These are phyloP conservation scores for Parietaria judaica DNA, from an alignment of 306 rosid species.

Conservation along the genomic window DNA sequence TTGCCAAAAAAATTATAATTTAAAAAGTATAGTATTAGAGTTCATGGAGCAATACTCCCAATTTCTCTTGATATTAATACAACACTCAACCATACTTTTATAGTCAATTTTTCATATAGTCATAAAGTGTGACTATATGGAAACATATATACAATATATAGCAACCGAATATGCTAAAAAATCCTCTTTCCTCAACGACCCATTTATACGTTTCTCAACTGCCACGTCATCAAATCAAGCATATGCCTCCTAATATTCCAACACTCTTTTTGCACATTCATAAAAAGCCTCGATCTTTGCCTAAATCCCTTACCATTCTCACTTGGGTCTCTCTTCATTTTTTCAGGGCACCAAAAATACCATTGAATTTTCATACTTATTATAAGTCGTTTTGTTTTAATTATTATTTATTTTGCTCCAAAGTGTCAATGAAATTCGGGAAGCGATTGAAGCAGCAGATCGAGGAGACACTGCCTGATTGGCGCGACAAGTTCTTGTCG, in stretches of 20 bases:
- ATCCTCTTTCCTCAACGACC: conserved; percentile 43
- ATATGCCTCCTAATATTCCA: conserved; percentile 74
- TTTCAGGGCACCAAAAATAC: not conserved
- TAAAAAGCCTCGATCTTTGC: conserved; percentile 25
- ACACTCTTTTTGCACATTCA: conserved; percentile 18
- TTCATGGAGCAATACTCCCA: too few species aligned
- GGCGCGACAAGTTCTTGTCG: conserved; percentile 74
- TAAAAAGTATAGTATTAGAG: too few species aligned
- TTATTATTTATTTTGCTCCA: not conserved
- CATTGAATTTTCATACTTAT: not conserved
- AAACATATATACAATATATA: not conserved
- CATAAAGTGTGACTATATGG: conserved; percentile 15
- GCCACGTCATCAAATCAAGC: conserved; percentile 67
- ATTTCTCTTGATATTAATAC: too few species aligned
- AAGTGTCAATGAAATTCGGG: conserved; percentile 59
- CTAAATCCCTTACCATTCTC: not conserved
- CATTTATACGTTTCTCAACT: conserved; percentile 34
- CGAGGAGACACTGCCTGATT: conserved; percentile 54
- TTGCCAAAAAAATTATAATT: too few species aligned
- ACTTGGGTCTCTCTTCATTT: not conserved
- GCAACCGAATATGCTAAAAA: conserved; percentile 62
- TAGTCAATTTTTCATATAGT: conserved; percentile 17
- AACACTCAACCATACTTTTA: too few species aligned
- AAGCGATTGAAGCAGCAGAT: conserved; percentile 72
- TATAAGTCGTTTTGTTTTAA: not conserved